A percentile compares a stretch with the other conserved stretches of the same genome.
Evolutionary conservation across 2,329 filamentous ascomycete genomes (phyloP).

Genomic region (Fusarium sp.): DNA sequence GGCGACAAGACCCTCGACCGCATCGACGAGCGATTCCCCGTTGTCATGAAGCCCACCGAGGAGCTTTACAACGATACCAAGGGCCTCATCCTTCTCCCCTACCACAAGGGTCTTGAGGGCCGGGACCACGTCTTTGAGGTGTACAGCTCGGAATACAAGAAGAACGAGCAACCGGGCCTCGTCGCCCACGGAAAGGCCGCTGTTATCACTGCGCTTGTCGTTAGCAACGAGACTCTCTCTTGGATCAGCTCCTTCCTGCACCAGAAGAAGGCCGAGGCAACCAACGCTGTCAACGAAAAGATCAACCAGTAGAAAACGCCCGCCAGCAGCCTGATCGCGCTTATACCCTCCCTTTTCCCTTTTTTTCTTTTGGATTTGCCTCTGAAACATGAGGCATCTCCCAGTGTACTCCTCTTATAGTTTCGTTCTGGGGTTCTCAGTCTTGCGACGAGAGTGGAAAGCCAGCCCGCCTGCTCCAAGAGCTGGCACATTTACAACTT

Average conservation of each 20-base stretch:
- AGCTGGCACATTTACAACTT: slow-evolving; percentile 5
- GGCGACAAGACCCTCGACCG: slow-evolving; percentile 77
- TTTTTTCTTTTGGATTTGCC: slow-evolving; percentile 16
- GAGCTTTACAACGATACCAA: slow-evolving; percentile 76
- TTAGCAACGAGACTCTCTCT: slow-evolving; percentile 73
- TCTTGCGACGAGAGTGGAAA: slow-evolving; percentile 7
- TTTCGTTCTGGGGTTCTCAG: slow-evolving; percentile 18
- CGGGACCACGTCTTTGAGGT: slow-evolving; percentile 71
- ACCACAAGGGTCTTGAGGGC: slow-evolving; percentile 70
- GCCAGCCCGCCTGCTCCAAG: neutral
- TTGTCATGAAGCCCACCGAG: slow-evolving; percentile 79
- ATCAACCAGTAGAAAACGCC: slow-evolving; percentile 54
- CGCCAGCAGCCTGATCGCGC: slow-evolving; percentile 11
- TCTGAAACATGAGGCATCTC: slow-evolving; percentile 6
- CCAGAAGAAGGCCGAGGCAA: slow-evolving; percentile 71
- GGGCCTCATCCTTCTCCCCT: slow-evolving; percentile 70
- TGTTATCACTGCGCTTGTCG: slow-evolving; percentile 74
- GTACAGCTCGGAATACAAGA: slow-evolving; percentile 71
- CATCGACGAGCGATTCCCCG: slow-evolving; percentile 78
- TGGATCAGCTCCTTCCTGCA: slow-evolving; percentile 71
- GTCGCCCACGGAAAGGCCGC: slow-evolving; percentile 78
- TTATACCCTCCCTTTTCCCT: slow-evolving; percentile 42
- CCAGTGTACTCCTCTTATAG: slow-evolving; percentile 20
- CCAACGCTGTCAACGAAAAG: slow-evolving; percentile 66
- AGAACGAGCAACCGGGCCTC: slow-evolving; percentile 71